Percentiles rank a stretch among this genome's conserved stretches.
These are phyloP conservation scores for Podila epigama DNA, from an alignment of 192 early-diverging fungal species.

Conservation along the genomic window DNA sequence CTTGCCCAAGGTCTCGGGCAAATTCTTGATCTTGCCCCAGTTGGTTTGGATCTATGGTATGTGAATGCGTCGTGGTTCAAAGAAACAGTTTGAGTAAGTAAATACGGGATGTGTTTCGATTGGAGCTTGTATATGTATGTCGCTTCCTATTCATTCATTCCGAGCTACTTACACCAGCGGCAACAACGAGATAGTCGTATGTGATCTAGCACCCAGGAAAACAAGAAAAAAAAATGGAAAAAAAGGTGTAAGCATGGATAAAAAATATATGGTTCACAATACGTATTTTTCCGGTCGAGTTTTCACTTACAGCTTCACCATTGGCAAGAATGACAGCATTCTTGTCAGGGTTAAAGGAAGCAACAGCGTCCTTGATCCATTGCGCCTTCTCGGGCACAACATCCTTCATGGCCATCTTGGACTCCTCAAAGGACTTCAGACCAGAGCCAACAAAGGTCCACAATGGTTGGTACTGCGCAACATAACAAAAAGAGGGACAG, in stretches of 20 bases:
- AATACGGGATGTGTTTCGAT: not conserved
- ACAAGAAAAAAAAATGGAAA: not conserved
- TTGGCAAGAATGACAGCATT: conserved; percentile 73
- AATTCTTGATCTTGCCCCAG: conserved; percentile 80
- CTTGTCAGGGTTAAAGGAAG: conserved; percentile 69
- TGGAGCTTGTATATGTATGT: not conserved
- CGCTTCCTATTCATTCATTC: not conserved
- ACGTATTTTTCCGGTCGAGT: too few relatives aligned
- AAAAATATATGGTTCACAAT: too few relatives aligned
- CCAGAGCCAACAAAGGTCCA: conserved; percentile 93
- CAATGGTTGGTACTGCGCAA: conserved; percentile 79
- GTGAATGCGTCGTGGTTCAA: too few relatives aligned
- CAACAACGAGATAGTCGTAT: conserved; percentile 46
- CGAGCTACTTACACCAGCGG: conserved; percentile 45
- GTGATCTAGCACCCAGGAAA: conserved; percentile 23
- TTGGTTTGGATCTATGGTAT: conserved; percentile 72
- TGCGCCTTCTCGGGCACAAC: conserved; percentile 77
- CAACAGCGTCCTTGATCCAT: conserved; percentile 78
- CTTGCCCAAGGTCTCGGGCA: conserved; percentile 77
- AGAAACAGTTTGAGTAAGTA: too few relatives aligned
- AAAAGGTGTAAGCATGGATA: not conserved
- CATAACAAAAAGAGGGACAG: not conserved
- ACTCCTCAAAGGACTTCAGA: conserved; percentile 77
- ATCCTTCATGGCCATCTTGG: conserved; percentile 68
- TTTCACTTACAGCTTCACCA: conserved; percentile 66